Evolutionary conservation across 2,329 filamentous ascomycete species (phyloP), one percentile per base, ranked within the genome.

Genomic region (Nigrospora oryzae): DNA sequence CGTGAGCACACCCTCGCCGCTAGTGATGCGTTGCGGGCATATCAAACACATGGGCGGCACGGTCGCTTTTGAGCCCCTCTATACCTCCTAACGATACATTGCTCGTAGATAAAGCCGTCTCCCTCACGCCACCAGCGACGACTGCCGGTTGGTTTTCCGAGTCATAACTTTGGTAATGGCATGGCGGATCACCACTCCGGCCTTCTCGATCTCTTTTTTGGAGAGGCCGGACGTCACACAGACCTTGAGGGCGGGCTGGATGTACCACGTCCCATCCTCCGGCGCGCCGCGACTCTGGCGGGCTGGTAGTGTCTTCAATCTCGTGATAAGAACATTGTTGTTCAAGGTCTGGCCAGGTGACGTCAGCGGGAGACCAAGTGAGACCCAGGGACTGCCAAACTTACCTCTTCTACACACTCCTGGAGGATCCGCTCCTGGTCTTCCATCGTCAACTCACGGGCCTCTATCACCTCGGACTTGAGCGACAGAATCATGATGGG

Each of bases 171-270:
- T 96, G 42, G 90, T 95, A 53, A 97, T 87, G 13, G 93, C 91
- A 67, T 96, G 90, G 48, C 91, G 77, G 53, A 98, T 90, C 11
- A 79, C 83, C 8, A 84, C 81, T 13, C 90, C 93, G 1, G 93
- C 89, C 71, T 94, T 95, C 69, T 98, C 94, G 44, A 90, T 86
- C 64, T 98, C 93, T 70, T 95, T 96, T 72, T 86, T 94, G 19
- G 86, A 86, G 50, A 98, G 70, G 2, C 86, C 93, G 5, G 80
- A 86, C 0, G 90, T 95, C 44, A 96, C 74, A 60, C 91, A 97
- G 12, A 97, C 79, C 68, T 97, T 96, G 50, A 98, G 74, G 1
- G 89, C 88, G 11, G 93, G 88, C 54, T 79, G 75, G n/a, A 83
- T 73, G 48, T 79, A 76, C 71, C 84, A 87, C 33, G 74, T 75